Evolutionary conservation across 129 eudicot species (phyloP).

Genomic region (Centaurea solstitialis): DNA sequence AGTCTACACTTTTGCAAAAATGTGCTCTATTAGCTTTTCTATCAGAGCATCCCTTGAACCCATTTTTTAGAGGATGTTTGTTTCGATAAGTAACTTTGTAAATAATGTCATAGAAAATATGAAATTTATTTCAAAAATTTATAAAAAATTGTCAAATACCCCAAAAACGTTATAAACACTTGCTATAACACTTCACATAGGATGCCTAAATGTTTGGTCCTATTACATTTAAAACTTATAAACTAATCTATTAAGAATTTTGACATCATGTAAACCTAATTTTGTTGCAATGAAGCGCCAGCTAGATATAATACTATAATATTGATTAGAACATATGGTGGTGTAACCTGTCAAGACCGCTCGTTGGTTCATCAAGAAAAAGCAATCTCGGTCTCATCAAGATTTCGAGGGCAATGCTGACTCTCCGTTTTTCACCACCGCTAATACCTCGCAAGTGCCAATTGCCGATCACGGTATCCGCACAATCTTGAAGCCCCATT

Average conservation of each 20-base stretch:
- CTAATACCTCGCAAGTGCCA: conserved; percentile 98
- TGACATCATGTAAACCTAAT: neutral
- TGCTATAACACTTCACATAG: no score
- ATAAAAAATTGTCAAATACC: neutral
- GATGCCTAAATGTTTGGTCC: neutral
- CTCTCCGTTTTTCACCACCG: conserved; percentile 94
- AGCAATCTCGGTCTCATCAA: conserved; percentile 92
- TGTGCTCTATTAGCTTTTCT: no score
- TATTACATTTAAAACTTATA: no score
- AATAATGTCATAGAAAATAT: no score
- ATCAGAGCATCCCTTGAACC: neutral
- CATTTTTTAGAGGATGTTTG: neutral
- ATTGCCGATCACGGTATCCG: conserved; percentile 92
- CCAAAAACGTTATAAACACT: neutral
- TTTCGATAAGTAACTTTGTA: no score
- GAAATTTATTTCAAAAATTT: no score
- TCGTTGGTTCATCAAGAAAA: conserved; percentile 96
- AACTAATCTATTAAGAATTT: no score
- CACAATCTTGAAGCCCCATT: conserved; percentile 99
- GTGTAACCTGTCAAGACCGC: conserved; percentile 88
- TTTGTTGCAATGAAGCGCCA: no score
- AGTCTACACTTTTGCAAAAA: neutral
- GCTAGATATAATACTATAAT: no score
- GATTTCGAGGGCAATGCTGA: conserved; percentile 94
- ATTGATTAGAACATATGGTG: neutral